Base-by-base conservation (phyloP, 371 early-diverging fungal species). In the Actinomucor elegans region DNA sequence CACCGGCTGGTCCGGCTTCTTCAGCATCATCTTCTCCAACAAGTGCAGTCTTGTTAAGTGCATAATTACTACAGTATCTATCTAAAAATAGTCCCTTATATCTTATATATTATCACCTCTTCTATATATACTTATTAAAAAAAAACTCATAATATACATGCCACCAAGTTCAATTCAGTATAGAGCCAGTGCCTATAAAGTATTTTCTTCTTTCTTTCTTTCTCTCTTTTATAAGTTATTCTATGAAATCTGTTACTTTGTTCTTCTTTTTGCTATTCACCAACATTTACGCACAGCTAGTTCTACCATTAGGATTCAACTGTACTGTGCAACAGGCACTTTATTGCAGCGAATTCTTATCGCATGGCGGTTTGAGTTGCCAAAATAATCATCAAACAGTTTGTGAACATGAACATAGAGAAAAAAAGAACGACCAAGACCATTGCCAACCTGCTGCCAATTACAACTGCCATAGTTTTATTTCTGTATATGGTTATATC, bases 1-100 rank as follows among this genome's bases (percentile, higher is more conserved):
- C 57, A 43, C 57, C 63, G 63, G 64, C 64, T 57, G 64, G 64
- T 33, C 64, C 64, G 64, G 57, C 41, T 52, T 38, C 53, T 59
- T 34, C 48, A 27, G 18, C 48, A 27, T 18, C 59, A 12, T 14
- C 62, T 38, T 15, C 55, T 34, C 38, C 57, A 2, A 41, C 41
- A 26, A 41, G 41, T 51, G 48, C 64, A 44, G 64, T 63, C 31
- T 48, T 63, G 46, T 50, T 63, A 44, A 63, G 57, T 45, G 64
- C 55, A 48, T 63, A 42, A 61, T 3, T 24, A 21, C 14, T 14
- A 5, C n/a, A n/a, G n/a, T n/a, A n/a, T n/a, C n/a, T n/a, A n/a
- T n/a, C n/a, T 2, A 26, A 41, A 41, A 24, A 41, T 24, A 23
- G 24, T 12, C 3, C 6, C 12, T 26, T 41, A 6, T 35, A 35